Evolutionary conservation across 176 grass and related monocot genomes (phyloP).

Genomic region (Typha latifolia): DNA sequence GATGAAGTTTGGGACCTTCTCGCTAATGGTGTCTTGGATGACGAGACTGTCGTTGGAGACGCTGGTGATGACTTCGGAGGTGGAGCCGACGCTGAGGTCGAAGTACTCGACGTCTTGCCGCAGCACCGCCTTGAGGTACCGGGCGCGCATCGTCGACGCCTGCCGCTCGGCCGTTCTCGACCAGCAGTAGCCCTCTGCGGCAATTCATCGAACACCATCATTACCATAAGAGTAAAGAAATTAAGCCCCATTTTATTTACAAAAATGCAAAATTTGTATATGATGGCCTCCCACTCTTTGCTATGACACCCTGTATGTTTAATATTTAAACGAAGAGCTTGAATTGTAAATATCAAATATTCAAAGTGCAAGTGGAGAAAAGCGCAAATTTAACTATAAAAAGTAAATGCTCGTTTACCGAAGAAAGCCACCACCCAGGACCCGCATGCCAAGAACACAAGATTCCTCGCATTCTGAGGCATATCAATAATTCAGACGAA

Average conservation of each 20-base stretch:
- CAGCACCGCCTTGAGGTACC: constrained; percentile 75
- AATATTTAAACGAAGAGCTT: too few species aligned
- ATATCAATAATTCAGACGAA: not conserved
- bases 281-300: too few species aligned
- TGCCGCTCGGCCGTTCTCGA: constrained; percentile 80
- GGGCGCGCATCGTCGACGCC: constrained; percentile 76
- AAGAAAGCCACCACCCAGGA: constrained; percentile 67
- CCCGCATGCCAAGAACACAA: constrained; percentile 61
- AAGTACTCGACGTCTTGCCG: constrained; percentile 98
- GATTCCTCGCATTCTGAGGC: constrained; percentile 43
- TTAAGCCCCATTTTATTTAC: too few species aligned
- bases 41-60: constrained; percentile 92
- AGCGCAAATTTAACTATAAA: not conserved
- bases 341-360: not conserved
- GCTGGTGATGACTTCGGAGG: constrained; percentile 82
- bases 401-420: constrained; percentile 27
- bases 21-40: constrained; percentile 79
- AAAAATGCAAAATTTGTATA: not conserved
- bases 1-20: constrained; percentile 96
- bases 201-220: not conserved
- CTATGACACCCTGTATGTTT: too few species aligned
- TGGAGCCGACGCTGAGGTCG: constrained; percentile 66
- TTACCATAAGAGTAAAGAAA: too few species aligned
- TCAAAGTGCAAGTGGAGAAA: not conserved
- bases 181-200: constrained; percentile 89